Conservation (phyloP, 164 flowering plant genomes). For the Vitis labrusca region DNA sequence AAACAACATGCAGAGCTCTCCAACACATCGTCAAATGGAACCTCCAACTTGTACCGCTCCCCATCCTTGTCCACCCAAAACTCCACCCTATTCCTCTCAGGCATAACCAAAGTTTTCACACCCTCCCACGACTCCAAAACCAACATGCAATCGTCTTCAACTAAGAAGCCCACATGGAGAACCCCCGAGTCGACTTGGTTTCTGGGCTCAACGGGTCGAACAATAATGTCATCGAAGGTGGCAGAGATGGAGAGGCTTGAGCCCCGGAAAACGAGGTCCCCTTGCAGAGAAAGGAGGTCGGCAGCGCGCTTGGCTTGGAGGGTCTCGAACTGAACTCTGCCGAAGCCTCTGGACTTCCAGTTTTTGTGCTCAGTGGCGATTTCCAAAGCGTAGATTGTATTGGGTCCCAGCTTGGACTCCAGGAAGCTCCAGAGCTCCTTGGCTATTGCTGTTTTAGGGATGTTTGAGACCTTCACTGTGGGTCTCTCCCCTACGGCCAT, state of each 20-base stretch:
- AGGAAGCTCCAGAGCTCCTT: conserved; percentile 60
- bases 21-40: conserved; percentile 58
- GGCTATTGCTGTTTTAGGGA: conserved; percentile 58
- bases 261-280: conserved; percentile 49
- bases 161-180: conserved; percentile 66
- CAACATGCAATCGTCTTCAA: conserved; percentile 29
- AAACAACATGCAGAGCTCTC: conserved; percentile 48
- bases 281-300: conserved; percentile 30
- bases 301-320: conserved; percentile 36
- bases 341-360: conserved; percentile 84
- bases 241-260: conserved; percentile 36
- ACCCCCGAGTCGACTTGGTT: conserved; percentile 40
- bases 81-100: conserved; percentile 64
- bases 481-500: conserved; percentile 25
- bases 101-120: conserved; percentile 68
- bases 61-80: conserved; percentile 46
- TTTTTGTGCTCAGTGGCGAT: conserved; percentile 63
- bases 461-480: conserved; percentile 56
- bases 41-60: conserved; percentile 58
- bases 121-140: conserved; percentile 63
- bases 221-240: conserved; percentile 56
- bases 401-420: conserved; percentile 48
- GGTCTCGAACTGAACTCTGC: conserved; percentile 82
- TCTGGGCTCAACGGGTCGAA: conserved; percentile 42
- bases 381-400: conserved; percentile 67